phyloP scores from a whole-genome alignment of 83 land plant genomes.

The Larix sibirica region DNA sequence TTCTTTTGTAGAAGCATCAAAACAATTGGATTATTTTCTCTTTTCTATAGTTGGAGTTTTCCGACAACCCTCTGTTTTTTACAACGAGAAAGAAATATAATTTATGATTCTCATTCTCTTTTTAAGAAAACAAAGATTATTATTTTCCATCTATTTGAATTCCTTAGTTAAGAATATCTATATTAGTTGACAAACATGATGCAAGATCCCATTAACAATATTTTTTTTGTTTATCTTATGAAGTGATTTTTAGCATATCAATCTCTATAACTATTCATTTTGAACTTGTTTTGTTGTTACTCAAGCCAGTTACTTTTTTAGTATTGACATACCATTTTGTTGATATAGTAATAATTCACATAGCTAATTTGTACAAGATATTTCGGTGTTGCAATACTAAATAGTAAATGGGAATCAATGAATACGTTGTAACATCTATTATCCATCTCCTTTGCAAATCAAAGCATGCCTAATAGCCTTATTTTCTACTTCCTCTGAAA shows the following conservation, averaged over 20 bases:
- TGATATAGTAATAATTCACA: too few species aligned
- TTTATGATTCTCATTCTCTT: neutral
- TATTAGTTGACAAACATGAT: neutral
- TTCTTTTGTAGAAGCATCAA: slow-evolving; percentile 4
- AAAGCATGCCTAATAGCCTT: too few species aligned
- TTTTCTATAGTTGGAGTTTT: slow-evolving; percentile 13
- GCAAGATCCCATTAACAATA: neutral
- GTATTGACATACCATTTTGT: too few species aligned
- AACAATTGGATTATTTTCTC: neutral
- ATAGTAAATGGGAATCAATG: too few species aligned
- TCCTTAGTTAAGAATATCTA: neutral
- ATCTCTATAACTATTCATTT: neutral
- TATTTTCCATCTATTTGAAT: neutral
- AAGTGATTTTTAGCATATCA: neutral
- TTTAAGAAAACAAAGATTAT: neutral
- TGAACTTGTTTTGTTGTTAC: neutral
- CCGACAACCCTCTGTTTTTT: slow-evolving; percentile 11
- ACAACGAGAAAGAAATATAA: neutral
- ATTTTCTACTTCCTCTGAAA: too few species aligned
- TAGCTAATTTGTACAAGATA: too few species aligned
- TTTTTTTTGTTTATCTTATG: neutral
- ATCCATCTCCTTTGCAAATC: too few species aligned
- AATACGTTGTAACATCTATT: too few species aligned
- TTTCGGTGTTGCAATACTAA: too few species aligned
- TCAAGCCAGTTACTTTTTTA: neutral